A percentile compares a stretch with the other conserved stretches of the same genome.
phyloP scores from a whole-genome alignment of 2,329 filamentous ascomycete genomes.

The Trichoderma harzianum region DNA sequence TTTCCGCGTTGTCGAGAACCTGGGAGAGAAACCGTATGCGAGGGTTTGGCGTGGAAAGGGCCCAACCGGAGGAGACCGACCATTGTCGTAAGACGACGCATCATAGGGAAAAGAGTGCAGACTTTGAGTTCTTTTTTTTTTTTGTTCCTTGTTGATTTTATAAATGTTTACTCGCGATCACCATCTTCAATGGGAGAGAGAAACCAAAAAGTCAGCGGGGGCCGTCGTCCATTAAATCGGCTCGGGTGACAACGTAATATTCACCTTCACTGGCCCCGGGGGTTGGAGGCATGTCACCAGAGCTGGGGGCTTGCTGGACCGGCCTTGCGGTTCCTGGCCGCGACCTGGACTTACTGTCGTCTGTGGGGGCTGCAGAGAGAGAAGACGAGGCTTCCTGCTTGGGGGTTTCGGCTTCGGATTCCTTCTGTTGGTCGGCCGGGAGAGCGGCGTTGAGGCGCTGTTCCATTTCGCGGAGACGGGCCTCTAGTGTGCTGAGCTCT shows the following conservation, averaged over 20 bases:
- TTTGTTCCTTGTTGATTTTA: not conserved
- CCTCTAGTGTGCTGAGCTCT: slow-evolving; percentile 84
- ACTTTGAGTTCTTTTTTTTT: not conserved
- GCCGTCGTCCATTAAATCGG: slow-evolving; percentile 29
- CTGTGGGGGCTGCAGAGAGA: slow-evolving; percentile 23
- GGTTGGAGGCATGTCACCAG: slow-evolving; percentile 58
- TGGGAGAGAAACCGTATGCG: not conserved
- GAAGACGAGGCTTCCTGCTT: slow-evolving; percentile 17
- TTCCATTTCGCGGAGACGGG: slow-evolving; percentile 80
- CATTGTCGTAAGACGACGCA: not conserved
- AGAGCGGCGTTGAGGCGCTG: slow-evolving; percentile 57
- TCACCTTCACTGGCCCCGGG: slow-evolving; percentile 62
- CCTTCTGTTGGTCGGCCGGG: slow-evolving; percentile 18
- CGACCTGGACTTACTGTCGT: slow-evolving; percentile 42
- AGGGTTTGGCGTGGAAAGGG: not conserved
- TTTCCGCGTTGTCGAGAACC: not conserved
- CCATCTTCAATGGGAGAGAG: slow-evolving; percentile 32
- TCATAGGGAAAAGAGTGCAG: not conserved
- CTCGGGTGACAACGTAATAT: slow-evolving; percentile 41
- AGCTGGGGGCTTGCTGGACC: slow-evolving; percentile 49
- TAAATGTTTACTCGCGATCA: slow-evolving; percentile 33
- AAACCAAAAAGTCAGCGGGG: slow-evolving; percentile 31
- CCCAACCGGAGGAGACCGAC: not conserved
- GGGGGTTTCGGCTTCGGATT: slow-evolving; percentile 4
- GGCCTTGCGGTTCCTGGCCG: slow-evolving; percentile 53